phyloP scores from a whole-genome alignment of 2,329 filamentous ascomycete species.

The Cordyceps cicadae region DNA sequence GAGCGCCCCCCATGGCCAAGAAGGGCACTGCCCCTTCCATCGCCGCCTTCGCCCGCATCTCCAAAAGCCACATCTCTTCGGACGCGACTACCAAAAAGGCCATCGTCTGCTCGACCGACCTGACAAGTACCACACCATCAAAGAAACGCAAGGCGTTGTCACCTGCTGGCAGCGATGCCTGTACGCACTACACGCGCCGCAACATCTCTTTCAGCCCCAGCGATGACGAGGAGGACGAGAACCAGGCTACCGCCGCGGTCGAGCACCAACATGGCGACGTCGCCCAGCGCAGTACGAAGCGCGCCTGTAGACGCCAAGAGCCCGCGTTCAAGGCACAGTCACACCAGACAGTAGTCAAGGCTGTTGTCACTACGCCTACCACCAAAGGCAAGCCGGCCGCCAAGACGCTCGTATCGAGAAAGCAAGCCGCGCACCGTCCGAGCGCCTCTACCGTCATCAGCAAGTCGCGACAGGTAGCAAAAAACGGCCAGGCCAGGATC shows the following conservation, averaged over 20 bases:
- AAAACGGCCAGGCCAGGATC: constrained; percentile 27
- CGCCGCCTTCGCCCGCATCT: constrained; percentile 38
- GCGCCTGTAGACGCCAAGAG: constrained; percentile 3
- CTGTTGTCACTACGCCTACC: not conserved
- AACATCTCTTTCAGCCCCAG: constrained; percentile 8
- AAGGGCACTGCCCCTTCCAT: constrained; percentile 25
- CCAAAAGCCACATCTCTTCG: constrained; percentile 29
- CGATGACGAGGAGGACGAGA: constrained; percentile 6
- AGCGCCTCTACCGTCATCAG: constrained; percentile 24
- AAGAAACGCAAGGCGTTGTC: constrained; percentile 10
- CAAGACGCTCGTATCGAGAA: constrained; percentile 21
- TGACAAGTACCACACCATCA: not conserved
- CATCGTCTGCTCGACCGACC: not conserved
- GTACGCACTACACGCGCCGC: not conserved
- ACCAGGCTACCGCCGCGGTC: not conserved
- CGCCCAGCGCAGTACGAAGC: constrained; percentile 5
- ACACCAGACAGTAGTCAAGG: not conserved
- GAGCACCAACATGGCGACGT: not conserved
- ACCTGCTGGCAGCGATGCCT: not conserved
- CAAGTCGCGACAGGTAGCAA: constrained; percentile 22
- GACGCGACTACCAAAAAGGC: constrained; percentile 13
- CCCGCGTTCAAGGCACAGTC: not conserved
- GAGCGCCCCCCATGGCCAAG: constrained; percentile 15
- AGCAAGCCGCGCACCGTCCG: constrained; percentile 24
- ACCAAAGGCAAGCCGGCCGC: constrained; percentile 25